phyloP scores from a whole-genome alignment of 73 alveolate species.

The Blepharisma japonicum region DNA sequence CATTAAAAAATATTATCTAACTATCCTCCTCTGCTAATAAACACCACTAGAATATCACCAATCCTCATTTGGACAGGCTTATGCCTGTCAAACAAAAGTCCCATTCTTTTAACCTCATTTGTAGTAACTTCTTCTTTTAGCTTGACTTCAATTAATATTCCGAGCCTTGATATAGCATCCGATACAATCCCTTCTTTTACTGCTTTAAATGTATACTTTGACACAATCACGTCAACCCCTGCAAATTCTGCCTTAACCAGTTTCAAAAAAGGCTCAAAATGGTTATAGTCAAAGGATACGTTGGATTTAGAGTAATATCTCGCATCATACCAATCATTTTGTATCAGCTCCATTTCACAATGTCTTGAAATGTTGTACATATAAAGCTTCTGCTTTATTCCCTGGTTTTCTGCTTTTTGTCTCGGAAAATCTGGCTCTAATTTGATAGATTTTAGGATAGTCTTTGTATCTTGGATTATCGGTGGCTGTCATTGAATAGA shows the following conservation, averaged over 20 bases:
- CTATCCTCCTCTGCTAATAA: conserved; percentile 23
- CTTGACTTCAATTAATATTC: background rate
- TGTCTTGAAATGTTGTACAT: conserved; percentile 19
- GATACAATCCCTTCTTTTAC: conserved; percentile 28
- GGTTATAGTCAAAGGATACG: conserved; percentile 7
- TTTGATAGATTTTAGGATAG: background rate
- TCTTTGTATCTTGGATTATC: conserved; percentile 12
- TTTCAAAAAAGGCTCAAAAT: conserved; percentile 22
- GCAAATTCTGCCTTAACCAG: conserved; percentile 18
- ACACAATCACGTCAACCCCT: conserved; percentile 27
- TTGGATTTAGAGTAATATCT: background rate
- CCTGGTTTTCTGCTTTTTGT: background rate
- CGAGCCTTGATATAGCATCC: background rate
- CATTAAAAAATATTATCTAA: background rate
- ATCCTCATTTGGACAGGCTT: conserved; percentile 16
- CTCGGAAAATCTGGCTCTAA: background rate
- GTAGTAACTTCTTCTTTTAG: background rate
- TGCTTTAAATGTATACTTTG: background rate
- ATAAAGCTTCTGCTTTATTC: conserved; percentile 26
- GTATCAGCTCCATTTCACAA: conserved; percentile 29
- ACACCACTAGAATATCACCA: conserved; percentile 28
- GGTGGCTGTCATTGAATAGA: conserved; percentile 34
- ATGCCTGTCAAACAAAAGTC: conserved; percentile 26
- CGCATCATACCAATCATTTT: conserved; percentile 22
- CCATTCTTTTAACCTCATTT: conserved; percentile 29